A percentile compares a stretch with the other conserved stretches of the same genome.
phyloP scores from a whole-genome alignment of 2,329 filamentous ascomycete genomes.

The Cercospora zeina region DNA sequence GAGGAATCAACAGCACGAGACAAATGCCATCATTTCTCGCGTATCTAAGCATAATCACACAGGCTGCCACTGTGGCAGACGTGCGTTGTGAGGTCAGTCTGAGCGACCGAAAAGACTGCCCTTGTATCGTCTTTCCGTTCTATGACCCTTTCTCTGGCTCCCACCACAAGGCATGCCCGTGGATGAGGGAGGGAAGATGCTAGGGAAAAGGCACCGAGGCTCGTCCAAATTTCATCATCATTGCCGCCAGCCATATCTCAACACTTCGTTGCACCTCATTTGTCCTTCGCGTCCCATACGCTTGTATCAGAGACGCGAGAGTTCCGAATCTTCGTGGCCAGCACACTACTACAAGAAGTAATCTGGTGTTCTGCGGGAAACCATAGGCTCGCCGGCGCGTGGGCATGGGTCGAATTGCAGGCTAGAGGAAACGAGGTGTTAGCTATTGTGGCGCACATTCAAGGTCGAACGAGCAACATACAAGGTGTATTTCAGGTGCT shows the following conservation, averaged over 20 bases:
- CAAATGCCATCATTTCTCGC: too few species aligned
- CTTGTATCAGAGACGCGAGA: slow-evolving; percentile 7
- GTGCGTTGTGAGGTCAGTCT: not conserved
- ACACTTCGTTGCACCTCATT: not conserved
- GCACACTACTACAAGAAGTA: slow-evolving; percentile 89
- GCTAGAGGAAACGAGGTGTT: slow-evolving; percentile 54
- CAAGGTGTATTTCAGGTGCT: slow-evolving; percentile 99
- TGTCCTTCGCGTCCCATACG: not conserved
- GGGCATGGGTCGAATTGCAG: slow-evolving; percentile 99
- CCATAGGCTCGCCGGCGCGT: slow-evolving; percentile 96
- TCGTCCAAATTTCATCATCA: slow-evolving; percentile 1
- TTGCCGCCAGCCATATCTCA: slow-evolving; percentile 8
- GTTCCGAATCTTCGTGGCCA: slow-evolving; percentile 13
- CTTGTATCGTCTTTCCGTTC: not conserved
- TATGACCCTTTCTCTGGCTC: not conserved
- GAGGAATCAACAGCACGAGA: too few species aligned
- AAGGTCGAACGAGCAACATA: slow-evolving; percentile 54
- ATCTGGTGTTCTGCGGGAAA: slow-evolving; percentile 89
- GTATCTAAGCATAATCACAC: not conserved
- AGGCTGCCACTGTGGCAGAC: not conserved
- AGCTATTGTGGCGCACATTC: not conserved
- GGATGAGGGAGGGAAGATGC: not conserved
- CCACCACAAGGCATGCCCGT: not conserved
- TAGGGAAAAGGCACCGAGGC: not conserved
- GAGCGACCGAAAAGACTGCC: not conserved